Conservation (phyloP, 306 rosid genomes). For the Dryas drummondii region DNA sequence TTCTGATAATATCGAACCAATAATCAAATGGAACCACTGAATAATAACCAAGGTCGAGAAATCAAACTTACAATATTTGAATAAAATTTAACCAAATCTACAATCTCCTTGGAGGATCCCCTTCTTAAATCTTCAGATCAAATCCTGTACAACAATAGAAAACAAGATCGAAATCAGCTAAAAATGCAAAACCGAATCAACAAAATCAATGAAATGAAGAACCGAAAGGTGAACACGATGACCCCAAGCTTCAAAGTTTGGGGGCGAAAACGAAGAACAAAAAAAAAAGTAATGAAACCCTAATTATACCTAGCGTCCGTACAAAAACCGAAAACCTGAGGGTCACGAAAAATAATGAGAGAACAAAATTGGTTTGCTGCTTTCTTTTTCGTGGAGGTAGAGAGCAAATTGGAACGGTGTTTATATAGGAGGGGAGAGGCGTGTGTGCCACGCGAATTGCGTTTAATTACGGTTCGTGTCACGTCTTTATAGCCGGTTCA, state of each 20-base stretch:
- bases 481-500: neutral
- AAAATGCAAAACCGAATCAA: neutral
- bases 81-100: neutral
- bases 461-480: neutral
- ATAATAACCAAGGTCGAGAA: neutral
- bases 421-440: neutral
- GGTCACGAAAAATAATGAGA: neutral
- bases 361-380: neutral
- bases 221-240: neutral
- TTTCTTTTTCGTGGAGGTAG: constrained; percentile 8
- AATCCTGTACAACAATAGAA: constrained; percentile 2
- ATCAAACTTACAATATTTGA: constrained; percentile 5
- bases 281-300: neutral
- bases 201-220: no score
- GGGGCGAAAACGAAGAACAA: neutral
- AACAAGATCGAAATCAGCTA: neutral
- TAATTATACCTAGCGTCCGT: neutral
- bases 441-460: neutral
- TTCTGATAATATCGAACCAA: neutral
- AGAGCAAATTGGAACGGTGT: fast-evolving
- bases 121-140: neutral
- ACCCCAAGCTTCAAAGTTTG: neutral
- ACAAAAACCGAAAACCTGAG: neutral
- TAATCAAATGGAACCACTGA: neutral
- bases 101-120: neutral